These are phyloP conservation scores for Ophiostoma triangulosporum DNA, from an alignment of 2,329 filamentous ascomycete species.

Conservation along the genomic window DNA sequence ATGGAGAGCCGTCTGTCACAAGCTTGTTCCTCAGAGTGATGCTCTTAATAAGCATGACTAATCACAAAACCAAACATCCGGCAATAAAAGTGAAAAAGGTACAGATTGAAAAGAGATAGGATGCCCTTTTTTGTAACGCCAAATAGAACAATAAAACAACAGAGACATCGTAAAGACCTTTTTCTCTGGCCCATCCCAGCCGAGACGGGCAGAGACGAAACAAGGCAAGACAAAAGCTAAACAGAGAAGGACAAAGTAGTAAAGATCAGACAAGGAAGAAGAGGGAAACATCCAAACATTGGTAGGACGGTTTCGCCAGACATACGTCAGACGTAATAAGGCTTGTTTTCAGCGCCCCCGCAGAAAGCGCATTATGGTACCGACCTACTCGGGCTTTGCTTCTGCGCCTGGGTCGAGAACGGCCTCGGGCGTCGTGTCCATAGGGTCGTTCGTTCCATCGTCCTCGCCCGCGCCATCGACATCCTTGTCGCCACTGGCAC, in stretches of 20 bases:
- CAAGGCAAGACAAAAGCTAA: background rate
- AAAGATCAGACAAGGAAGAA: background rate
- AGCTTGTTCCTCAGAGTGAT: background rate
- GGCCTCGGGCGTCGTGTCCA: conserved; percentile 6
- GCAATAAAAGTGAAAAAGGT: background rate
- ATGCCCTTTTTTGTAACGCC: background rate
- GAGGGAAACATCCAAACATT: background rate
- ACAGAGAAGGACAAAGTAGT: background rate
- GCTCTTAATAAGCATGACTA: background rate
- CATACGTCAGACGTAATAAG: background rate
- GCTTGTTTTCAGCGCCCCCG: background rate
- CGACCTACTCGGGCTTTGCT: background rate
- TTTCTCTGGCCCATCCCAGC: background rate
- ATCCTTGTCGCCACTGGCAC: background rate
- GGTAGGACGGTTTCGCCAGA: background rate
- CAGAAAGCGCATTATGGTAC: background rate
- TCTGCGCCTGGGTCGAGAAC: background rate
- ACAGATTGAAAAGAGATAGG: background rate
- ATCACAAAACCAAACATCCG: background rate
- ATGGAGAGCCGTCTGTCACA: background rate
- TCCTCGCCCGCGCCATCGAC: background rate
- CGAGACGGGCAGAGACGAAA: background rate
- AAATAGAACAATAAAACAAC: background rate
- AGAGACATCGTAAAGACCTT: background rate
- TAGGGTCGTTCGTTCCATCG: conserved; percentile 3